Evolutionary conservation across 495 filamentous ascomycete species (phyloP), one percentile per base, ranked within the genome.

Genomic region (Cryomyces antarcticus): DNA sequence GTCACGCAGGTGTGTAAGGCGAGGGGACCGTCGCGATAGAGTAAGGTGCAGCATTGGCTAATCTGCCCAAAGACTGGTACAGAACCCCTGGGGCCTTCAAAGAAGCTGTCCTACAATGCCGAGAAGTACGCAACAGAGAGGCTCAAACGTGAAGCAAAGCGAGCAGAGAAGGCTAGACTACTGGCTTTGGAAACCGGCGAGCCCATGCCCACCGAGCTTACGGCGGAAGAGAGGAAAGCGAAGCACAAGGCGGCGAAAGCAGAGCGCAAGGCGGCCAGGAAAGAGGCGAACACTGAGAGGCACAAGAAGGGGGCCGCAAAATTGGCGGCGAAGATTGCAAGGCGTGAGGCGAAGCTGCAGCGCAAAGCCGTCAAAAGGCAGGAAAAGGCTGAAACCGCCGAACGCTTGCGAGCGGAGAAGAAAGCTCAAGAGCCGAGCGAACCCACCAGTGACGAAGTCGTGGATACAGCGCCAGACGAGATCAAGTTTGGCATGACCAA

Each of bases 101-200:
- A 10, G 28, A 49, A 34, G 44, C 41, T 33, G 39, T 13, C 37
- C 28, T 9, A 28, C 7, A 45, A 53, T 34, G 36, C 24, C 13
- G 13, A 45, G 28, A 51, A 47, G 35, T n/a, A 42, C 28, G 44
- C 17, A 6, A 39, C 37, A 27, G 35, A 46, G 39, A 39, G 41
- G 34, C 6, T 39, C 29, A 45, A 46, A 41, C 44, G 48, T 28
- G 41, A 45, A 17, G 34, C 44, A 39, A 45, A 47, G 28, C 38
- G 41, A 7, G 44, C 40, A 28, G 40, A 41, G 24, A 50, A 48
- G 34, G 45, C 45, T 3, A 35, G 33, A 12, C 33, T 35, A 35
- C 9, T 12, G 12, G 33, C 33, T 12, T 12, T 35, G 12, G 9
- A 35, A 3, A 35, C 7, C 3, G 9, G 17, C 17, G 17, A 24